These are phyloP conservation scores for Epichloe sylvatica DNA, from an alignment of 2,329 filamentous ascomycete species.

Conservation along the genomic window DNA sequence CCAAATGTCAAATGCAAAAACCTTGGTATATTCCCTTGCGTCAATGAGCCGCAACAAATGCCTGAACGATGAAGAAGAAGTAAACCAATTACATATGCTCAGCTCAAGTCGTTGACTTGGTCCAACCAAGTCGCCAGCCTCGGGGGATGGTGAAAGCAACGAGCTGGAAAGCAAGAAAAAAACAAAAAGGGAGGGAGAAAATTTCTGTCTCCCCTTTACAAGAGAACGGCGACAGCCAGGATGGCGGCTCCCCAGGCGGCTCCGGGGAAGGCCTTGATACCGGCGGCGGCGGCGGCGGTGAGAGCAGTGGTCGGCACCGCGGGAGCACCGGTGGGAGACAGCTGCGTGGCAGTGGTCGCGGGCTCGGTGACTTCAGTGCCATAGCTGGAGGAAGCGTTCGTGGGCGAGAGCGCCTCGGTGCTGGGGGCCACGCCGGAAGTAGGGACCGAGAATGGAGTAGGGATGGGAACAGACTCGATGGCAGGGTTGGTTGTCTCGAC, in stretches of 20 bases:
- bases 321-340: slow-evolving; percentile 7
- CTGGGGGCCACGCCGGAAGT: slow-evolving; percentile 7
- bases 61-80: not conserved
- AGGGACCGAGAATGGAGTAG: not conserved
- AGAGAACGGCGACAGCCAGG: slow-evolving; percentile 14
- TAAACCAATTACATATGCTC: not conserved
- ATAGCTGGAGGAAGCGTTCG: slow-evolving; percentile 3
- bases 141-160: not conserved
- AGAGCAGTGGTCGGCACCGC: slow-evolving; percentile 16
- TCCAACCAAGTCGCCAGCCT: not conserved
- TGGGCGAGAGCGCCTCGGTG: not conserved
- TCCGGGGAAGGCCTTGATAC: slow-evolving; percentile 10
- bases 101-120: not conserved
- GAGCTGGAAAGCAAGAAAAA: not conserved
- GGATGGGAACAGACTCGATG: not conserved
- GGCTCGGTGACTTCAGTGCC: slow-evolving; percentile 6
- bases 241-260: slow-evolving; percentile 13
- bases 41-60: not conserved
- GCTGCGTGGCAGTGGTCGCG: not conserved
- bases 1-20: slow-evolving; percentile 1
- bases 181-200: not conserved
- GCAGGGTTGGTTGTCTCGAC: slow-evolving; percentile 6
- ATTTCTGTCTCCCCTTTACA: slow-evolving; percentile 9
- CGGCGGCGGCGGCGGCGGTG: slow-evolving; percentile 19
- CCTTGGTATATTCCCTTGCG: slow-evolving; percentile 1